Conservation (phyloP, 23 red algal species). For the Gracilaria domingensis region DNA sequence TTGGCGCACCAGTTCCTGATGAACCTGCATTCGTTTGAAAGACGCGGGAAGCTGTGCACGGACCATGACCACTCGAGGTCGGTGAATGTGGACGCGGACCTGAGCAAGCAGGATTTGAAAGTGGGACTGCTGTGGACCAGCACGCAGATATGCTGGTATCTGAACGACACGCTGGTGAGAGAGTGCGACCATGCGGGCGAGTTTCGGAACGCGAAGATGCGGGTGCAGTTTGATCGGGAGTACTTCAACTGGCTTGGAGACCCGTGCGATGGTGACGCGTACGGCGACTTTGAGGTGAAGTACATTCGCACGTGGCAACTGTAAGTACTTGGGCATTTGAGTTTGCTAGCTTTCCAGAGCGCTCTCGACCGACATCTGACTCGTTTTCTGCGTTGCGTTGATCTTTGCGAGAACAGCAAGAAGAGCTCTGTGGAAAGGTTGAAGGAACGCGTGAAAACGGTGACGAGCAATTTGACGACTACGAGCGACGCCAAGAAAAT, state of each 20-base stretch:
- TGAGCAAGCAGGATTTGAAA: conserved; percentile 15
- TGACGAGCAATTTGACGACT: too few species aligned
- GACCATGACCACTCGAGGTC: neutral
- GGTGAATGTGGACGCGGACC: neutral
- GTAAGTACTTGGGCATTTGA: neutral
- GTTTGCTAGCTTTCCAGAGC: too few species aligned
- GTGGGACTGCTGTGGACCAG: conserved; percentile 6
- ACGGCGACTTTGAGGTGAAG: neutral
- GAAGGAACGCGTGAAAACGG: too few species aligned
- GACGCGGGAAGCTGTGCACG: neutral
- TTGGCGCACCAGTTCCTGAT: neutral
- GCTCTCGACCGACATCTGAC: too few species aligned
- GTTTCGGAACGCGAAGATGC: conserved; percentile 15
- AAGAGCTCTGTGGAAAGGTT: too few species aligned
- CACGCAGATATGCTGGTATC: neutral
- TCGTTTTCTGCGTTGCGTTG: too few species aligned
- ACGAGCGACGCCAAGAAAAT: too few species aligned
- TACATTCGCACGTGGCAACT: conserved; percentile 26
- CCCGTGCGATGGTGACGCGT: neutral
- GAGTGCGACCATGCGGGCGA: neutral
- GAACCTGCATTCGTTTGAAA: conserved; percentile 14
- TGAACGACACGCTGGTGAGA: neutral
- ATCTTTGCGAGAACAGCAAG: too few species aligned
- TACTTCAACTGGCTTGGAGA: neutral
- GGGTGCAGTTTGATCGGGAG: conserved; percentile 18